Percentiles rank a stretch among this genome's conserved stretches.
These are phyloP conservation scores for Marasmius tenuissimus DNA, from an alignment of 1,284 basidiomycete species.

Conservation along the genomic window DNA sequence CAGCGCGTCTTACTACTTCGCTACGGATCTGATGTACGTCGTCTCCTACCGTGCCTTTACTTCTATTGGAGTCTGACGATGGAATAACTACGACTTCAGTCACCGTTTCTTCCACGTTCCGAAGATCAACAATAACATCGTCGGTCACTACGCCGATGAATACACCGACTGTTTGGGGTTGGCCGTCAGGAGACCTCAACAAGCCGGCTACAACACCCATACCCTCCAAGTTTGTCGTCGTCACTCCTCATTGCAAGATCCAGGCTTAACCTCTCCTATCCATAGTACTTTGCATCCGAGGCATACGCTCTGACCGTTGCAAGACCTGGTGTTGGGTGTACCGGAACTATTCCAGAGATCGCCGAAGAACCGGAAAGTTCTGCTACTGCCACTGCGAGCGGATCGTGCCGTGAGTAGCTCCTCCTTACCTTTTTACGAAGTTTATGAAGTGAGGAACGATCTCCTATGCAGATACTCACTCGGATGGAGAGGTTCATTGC, in stretches of 20 bases:
- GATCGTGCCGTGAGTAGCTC: not conserved
- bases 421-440: not conserved
- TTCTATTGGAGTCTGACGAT: not conserved
- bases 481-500: conserved; percentile 5
- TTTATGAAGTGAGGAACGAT: not conserved
- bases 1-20: conserved; percentile 7
- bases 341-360: not conserved
- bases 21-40: conserved; percentile 9
- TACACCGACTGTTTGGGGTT: conserved; percentile 2
- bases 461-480: not conserved
- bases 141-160: conserved; percentile 1
- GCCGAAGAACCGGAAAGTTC: too few relatives aligned
- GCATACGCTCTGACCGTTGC: not conserved
- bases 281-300: conserved; percentile 5
- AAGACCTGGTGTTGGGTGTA: not conserved
- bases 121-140: not conserved
- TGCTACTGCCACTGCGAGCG: not conserved
- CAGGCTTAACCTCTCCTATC: too few relatives aligned
- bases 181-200: not conserved
- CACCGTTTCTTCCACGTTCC: conserved; percentile 8
- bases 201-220: conserved; percentile 2
- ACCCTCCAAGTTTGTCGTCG: not conserved
- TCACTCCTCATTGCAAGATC: not conserved
- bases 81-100: not conserved
- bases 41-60: not conserved